These are phyloP conservation scores for Ustilaginoidea virens DNA, from an alignment of 2,329 filamentous ascomycete species.

Conservation along the genomic window DNA sequence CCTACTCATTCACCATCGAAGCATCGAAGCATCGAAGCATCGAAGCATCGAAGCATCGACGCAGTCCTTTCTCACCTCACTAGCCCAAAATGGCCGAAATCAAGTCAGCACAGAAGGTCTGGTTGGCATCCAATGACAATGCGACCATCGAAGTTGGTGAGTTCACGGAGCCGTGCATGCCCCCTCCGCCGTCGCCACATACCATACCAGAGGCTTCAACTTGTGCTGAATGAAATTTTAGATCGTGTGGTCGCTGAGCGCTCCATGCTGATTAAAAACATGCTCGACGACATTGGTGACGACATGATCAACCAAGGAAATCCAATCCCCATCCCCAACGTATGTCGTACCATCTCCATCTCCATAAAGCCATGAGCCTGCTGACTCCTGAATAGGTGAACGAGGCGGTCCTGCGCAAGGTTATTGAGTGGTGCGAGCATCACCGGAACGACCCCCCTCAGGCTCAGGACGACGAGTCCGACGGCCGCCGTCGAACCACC, in stretches of 20 bases:
- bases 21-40: no score
- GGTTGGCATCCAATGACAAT: conserved; percentile 35
- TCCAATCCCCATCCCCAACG: conserved; percentile 79
- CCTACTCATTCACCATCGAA: no score
- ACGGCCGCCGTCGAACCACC: conserved; percentile 93
- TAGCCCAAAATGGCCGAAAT: conserved; percentile 20
- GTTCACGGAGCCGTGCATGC: conserved; percentile 11
- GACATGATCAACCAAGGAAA: conserved; percentile 36
- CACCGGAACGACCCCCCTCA: conserved; percentile 81
- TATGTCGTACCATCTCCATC: conserved; percentile 19
- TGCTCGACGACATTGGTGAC: conserved; percentile 84
- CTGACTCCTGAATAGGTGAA: conserved; percentile 49
- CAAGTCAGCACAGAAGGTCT: conserved; percentile 23
- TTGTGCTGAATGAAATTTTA: conserved; percentile 15
- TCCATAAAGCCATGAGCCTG: neutral
- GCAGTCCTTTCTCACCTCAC: no score
- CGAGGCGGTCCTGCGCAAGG: conserved; percentile 84
- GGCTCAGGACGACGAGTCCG: conserved; percentile 74
- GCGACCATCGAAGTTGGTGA: conserved; percentile 30
- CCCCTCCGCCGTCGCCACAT: neutral
- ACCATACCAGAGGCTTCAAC: neutral
- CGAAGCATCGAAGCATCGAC: no score
- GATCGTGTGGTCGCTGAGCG: conserved; percentile 79
- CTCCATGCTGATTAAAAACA: conserved; percentile 92
- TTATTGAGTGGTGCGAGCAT: conserved; percentile 95